Evolutionary conservation across 1,139 yeast species (phyloP).

Genomic region (Pichia sp.): DNA sequence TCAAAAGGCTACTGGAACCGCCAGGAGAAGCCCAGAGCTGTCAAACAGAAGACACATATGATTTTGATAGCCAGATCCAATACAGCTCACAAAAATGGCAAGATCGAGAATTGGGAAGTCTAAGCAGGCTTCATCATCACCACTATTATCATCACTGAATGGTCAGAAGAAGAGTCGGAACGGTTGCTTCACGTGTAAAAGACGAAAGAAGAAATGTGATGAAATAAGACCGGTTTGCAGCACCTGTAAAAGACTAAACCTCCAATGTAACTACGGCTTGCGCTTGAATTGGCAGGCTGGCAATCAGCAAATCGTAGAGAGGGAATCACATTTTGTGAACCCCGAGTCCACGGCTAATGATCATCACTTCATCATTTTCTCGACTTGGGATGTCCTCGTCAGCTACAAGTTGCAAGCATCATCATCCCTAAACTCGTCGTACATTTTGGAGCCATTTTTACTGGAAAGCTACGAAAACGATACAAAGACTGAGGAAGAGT

Average conservation of each 20-base stretch:
- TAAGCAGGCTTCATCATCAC: neutral
- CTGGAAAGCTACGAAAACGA: neutral
- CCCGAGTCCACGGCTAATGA: neutral
- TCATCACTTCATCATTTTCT: conserved; percentile 4
- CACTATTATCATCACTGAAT: neutral
- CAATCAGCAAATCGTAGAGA: conserved; percentile 1
- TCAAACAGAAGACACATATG: too few species aligned
- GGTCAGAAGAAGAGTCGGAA: conserved; percentile 8
- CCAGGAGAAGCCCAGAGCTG: too few species aligned
- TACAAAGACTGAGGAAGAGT: conserved; percentile 1
- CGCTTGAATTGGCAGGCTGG: conserved; percentile 1
- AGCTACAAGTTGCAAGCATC: neutral
- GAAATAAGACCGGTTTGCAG: conserved; percentile 25
- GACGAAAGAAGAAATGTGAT: conserved; percentile 25
- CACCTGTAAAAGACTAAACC: conserved; percentile 14
- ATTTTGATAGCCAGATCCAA: too few species aligned
- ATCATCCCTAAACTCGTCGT: neutral
- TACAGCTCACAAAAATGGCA: neutral
- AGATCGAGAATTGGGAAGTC: neutral
- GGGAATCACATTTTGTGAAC: neutral
- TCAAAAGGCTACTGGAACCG: too few species aligned
- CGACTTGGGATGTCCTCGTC: neutral
- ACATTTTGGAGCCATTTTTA: neutral
- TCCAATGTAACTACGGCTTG: conserved; percentile 15
- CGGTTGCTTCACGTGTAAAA: conserved; percentile 25